These are phyloP conservation scores for Diplocarpon rosae DNA, from an alignment of 2,329 filamentous ascomycete species.

Conservation along the genomic window DNA sequence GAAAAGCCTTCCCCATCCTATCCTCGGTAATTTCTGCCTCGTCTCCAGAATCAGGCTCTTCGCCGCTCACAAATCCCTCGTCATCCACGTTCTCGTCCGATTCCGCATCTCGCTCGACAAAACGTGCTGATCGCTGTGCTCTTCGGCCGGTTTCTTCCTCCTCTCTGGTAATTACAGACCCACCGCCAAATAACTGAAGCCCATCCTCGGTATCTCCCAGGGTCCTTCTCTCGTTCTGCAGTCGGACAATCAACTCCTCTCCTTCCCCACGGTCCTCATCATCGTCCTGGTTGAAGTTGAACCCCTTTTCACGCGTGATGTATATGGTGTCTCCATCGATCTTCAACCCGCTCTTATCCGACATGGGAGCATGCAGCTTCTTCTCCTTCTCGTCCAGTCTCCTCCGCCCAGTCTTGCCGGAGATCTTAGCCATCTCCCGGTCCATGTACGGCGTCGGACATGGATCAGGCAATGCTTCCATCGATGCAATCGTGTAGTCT, in stretches of 20 bases:
- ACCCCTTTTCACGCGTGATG: slow-evolving; percentile 59
- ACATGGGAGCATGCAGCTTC: slow-evolving; percentile 93
- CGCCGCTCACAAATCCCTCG: slow-evolving; percentile 28
- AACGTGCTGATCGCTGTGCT: slow-evolving; percentile 43
- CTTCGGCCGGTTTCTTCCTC: slow-evolving; percentile 52
- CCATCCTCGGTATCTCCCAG: slow-evolving; percentile 75
- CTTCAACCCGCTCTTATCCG: slow-evolving; percentile 87
- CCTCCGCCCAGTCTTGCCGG: slow-evolving; percentile 69
- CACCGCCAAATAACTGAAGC: slow-evolving; percentile 75
- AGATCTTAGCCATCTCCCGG: slow-evolving; percentile 71
- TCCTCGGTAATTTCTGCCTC: slow-evolving; percentile 48
- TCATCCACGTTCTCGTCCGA: slow-evolving; percentile 45
- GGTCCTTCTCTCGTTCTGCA: slow-evolving; percentile 73
- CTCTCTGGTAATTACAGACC: slow-evolving; percentile 52
- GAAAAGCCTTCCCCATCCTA: slow-evolving; percentile 51
- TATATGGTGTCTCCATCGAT: slow-evolving; percentile 97
- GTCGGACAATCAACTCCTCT: slow-evolving; percentile 83
- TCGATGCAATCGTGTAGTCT: slow-evolving; percentile 70
- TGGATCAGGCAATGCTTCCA: slow-evolving; percentile 84
- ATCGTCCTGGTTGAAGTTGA: slow-evolving; percentile 62
- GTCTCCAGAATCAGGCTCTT: slow-evolving; percentile 34
- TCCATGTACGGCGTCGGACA: slow-evolving; percentile 91
- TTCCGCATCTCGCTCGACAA: slow-evolving; percentile 49
- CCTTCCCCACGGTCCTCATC: slow-evolving; percentile 68
- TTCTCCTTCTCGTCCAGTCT: slow-evolving; percentile 94